Base-by-base conservation (phyloP, 768 basidiomycete species). In the Phallus indusiatus region DNA sequence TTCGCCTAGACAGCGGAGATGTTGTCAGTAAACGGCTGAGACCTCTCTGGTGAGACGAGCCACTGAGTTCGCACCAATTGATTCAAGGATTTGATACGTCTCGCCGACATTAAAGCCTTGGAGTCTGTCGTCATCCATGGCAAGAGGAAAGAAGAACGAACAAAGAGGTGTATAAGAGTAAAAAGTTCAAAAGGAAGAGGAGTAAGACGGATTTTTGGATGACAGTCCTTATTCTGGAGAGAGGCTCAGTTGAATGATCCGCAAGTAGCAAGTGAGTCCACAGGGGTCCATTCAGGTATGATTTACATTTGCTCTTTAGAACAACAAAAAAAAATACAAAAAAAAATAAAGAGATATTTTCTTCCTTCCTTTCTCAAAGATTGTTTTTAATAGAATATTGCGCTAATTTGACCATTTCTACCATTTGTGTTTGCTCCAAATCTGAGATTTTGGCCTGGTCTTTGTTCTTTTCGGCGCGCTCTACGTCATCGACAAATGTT, bases 1-100 rank as follows among this genome's bases (percentile, higher is more conserved):
- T 69, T 92, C 90, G 53, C 90, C 89, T 59, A 94, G 88, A 67
- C 85, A 75, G 90, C 87, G 63, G 90, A 81, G 24, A 91, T 86
- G 12, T 70, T 90, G 84, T 67, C 91, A 92, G 72, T 88, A 85
- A 36, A 83, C 82, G 47, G 86, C 86, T 88, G 17, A 42, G 20
- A 24, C 8, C 2, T 36, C 28, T 59, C 11, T 47, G 12, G 49
- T 51, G 49, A 21, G 42, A 57, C 22, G 42, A n/a, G 42, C 54
- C 24, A 37, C 22, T 28, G 33, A 6, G n/a, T 34, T 16, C n/a
- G 37, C n/a, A 60, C 63, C 64, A 46, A 62, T 60, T 28, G 62
- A 51, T 28, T 62, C 64, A 24, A 61, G 53, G 9, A 64, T 62
- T 54, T 64, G 60, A 42, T 66, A 67, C 67, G 74, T 70, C 54